Percentiles rank a stretch among this genome's conserved stretches.
Conservation (phyloP, 1,139 yeast species). For the Geotrichum fermentans region DNA sequence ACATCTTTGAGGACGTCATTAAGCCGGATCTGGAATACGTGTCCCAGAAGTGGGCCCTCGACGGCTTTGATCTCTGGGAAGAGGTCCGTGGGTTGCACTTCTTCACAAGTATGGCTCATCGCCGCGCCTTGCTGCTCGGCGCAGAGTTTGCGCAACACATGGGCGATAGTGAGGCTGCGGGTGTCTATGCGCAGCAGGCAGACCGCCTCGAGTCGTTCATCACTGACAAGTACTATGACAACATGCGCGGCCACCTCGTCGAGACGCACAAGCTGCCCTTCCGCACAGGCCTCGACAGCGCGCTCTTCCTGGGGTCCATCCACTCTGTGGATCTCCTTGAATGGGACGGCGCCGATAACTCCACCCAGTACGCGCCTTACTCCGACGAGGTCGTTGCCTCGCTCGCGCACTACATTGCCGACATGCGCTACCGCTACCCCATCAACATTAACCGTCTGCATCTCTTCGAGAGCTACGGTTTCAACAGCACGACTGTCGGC, state of each 20-base stretch:
- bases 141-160: constrained; percentile 42
- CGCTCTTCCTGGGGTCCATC: constrained; percentile 61
- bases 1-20: constrained; percentile 43
- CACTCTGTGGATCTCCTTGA: constrained; percentile 44
- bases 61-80: constrained; percentile 93
- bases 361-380: constrained; percentile 31
- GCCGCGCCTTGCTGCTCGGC: constrained; percentile 63
- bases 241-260: constrained; percentile 50
- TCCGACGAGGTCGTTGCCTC: constrained; percentile 33
- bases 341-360: constrained; percentile 43
- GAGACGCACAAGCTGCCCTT: constrained; percentile 56
- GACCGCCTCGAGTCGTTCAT: constrained; percentile 42
- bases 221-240: constrained; percentile 27
- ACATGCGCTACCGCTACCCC: constrained; percentile 72
- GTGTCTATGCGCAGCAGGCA: constrained; percentile 28
- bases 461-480: constrained; percentile 27
- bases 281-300: constrained; percentile 76
- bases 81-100: constrained; percentile 72
- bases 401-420: constrained; percentile 40
- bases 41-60: constrained; percentile 54
- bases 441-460: constrained; percentile 53
- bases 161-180: constrained; percentile 38
- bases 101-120: constrained; percentile 70
- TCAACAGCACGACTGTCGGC: constrained; percentile 39
- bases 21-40: constrained; percentile 70